These are phyloP conservation scores for Aspergillus felis DNA, from an alignment of 2,329 filamentous ascomycete genomes.

Conservation along the genomic window DNA sequence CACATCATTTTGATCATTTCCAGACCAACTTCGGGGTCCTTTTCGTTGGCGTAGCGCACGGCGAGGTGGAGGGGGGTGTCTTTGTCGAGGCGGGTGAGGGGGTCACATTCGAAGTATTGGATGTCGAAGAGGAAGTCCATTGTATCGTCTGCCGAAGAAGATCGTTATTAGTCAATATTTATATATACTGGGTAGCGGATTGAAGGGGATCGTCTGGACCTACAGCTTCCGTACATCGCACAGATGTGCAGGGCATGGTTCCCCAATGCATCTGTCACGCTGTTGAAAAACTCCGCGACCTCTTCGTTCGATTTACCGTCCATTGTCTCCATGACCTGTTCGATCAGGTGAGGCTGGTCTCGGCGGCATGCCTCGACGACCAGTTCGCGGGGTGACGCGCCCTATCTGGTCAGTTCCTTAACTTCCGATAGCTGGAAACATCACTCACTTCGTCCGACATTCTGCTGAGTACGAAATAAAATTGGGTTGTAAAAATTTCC, in stretches of 20 bases:
- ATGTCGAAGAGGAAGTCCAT: slow-evolving; percentile 47
- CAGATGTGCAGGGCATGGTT: slow-evolving; percentile 89
- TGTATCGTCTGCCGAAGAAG: slow-evolving; percentile 35
- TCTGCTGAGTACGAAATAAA: slow-evolving; percentile 6
- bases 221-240: slow-evolving; percentile 80
- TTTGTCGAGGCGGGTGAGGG: slow-evolving; percentile 43
- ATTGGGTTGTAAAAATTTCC: not conserved
- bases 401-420: slow-evolving; percentile 48
- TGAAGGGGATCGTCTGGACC: slow-evolving; percentile 29
- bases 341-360: slow-evolving; percentile 83
- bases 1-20: slow-evolving; percentile 49
- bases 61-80: slow-evolving; percentile 45
- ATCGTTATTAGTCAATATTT: not conserved
- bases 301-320: slow-evolving; percentile 57
- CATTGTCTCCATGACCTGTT: slow-evolving; percentile 64
- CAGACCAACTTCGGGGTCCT: slow-evolving; percentile 39
- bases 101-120: slow-evolving; percentile 47
- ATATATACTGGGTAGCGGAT: not conserved
- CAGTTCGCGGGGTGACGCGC: slow-evolving; percentile 78
- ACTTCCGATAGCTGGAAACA: not conserved
- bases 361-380: slow-evolving; percentile 89
- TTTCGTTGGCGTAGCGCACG: slow-evolving; percentile 45
- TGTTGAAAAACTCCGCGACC: slow-evolving; percentile 76
- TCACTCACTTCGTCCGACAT: slow-evolving; percentile 45
- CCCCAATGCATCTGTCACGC: slow-evolving; percentile 77